Evolutionary conservation across 2,329 filamentous ascomycete species (phyloP).

Genomic region (Fusarium sp.): DNA sequence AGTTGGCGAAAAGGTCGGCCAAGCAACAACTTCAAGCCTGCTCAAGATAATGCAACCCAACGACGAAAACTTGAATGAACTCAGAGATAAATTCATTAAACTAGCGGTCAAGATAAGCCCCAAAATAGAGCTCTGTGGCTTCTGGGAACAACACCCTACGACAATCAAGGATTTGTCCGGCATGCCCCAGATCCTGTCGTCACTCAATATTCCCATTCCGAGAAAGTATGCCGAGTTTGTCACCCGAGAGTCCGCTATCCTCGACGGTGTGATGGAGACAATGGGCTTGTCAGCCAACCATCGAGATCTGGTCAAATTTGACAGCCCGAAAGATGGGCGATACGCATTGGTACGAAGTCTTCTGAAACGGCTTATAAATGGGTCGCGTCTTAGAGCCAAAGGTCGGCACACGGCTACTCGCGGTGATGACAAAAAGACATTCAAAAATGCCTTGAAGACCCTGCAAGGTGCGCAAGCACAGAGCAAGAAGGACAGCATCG

Average conservation of each 20-base stretch:
- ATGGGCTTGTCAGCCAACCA: constrained; percentile 57
- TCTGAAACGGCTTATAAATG: constrained; percentile 56
- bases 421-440: constrained; percentile 53
- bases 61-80: constrained; percentile 56
- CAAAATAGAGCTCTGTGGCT: constrained; percentile 57
- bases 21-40: constrained; percentile 55
- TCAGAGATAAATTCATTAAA: constrained; percentile 58
- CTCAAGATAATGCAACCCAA: constrained; percentile 59
- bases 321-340: constrained; percentile 57
- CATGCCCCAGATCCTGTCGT: constrained; percentile 48
- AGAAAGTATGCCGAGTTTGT: constrained; percentile 58
- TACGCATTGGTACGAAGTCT: constrained; percentile 57
- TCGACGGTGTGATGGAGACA: constrained; percentile 54
- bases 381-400: constrained; percentile 55
- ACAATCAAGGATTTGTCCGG: constrained; percentile 56
- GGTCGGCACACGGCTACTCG: constrained; percentile 56
- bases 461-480: constrained; percentile 54
- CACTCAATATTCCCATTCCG: constrained; percentile 47
- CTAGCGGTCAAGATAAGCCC: constrained; percentile 54
- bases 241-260: constrained; percentile 57
- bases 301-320: constrained; percentile 60
- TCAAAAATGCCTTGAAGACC: constrained; percentile 52
- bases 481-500: constrained; percentile 53
- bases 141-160: constrained; percentile 59
- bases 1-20: constrained; percentile 53